phyloP scores from a whole-genome alignment of 2,329 filamentous ascomycete species.

The Dothiorella sarmentorum region DNA sequence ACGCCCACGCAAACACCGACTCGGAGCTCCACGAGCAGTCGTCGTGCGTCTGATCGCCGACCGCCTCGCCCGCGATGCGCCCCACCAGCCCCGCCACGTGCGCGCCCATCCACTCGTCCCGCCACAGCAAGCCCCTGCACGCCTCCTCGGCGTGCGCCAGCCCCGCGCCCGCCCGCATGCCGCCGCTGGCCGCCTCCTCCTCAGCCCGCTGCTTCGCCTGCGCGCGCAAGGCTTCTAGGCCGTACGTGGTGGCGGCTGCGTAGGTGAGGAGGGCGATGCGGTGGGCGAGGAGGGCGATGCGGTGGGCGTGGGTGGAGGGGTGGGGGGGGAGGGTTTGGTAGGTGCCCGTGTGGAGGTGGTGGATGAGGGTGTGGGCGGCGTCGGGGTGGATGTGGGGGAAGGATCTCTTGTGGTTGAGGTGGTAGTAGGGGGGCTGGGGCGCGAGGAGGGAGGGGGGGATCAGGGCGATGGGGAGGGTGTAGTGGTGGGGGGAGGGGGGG shows the following conservation, averaged over 20 bases:
- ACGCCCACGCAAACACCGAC: too few relatives aligned
- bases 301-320: neutral
- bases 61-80: neutral
- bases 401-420: neutral
- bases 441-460: neutral
- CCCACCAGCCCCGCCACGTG: neutral
- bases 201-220: slow-evolving; percentile 20
- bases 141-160: neutral
- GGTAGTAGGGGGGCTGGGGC: neutral
- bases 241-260: slow-evolving; percentile 18
- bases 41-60: neutral
- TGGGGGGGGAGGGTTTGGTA: slow-evolving; percentile 27
- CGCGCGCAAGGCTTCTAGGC: slow-evolving; percentile 20
- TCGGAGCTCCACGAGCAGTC: too few relatives aligned
- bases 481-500: too few relatives aligned
- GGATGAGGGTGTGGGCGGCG: slow-evolving; percentile 24
- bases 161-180: neutral
- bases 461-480: too few relatives aligned
- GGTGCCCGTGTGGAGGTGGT: slow-evolving; percentile 28
- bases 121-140: neutral
- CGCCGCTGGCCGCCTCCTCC: neutral
- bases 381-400: neutral
- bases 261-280: slow-evolving; percentile 20
- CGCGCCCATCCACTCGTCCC: neutral
- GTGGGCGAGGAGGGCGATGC: neutral